Percentiles rank a stretch among this genome's conserved stretches.
phyloP scores from a whole-genome alignment of 495 filamentous ascomycete genomes.

The Penicillium silybi region DNA sequence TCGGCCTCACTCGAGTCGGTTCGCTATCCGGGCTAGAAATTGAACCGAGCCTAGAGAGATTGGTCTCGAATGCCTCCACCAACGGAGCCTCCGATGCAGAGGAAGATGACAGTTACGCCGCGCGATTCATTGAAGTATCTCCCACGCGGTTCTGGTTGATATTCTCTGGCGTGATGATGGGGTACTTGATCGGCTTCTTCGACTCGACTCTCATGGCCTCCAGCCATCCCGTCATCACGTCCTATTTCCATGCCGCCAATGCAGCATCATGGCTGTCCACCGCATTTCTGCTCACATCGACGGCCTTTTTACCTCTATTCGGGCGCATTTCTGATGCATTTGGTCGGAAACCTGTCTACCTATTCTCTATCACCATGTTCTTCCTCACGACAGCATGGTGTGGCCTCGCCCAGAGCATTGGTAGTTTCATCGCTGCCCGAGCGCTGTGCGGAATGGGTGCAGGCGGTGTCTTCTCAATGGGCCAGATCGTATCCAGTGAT shows the following conservation, averaged over 20 bases:
- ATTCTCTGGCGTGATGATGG: constrained; percentile 45
- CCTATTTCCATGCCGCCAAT: constrained; percentile 71
- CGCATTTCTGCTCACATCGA: constrained; percentile 72
- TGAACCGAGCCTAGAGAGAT: constrained; percentile 26
- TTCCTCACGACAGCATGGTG: constrained; percentile 68
- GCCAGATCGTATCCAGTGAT: constrained; percentile 69
- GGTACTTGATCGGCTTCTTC: constrained; percentile 57
- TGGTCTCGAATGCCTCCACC: constrained; percentile 13
- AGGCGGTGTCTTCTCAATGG: constrained; percentile 69
- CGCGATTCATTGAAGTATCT: constrained; percentile 44
- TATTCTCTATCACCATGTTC: constrained; percentile 61
- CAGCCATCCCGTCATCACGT: constrained; percentile 77
- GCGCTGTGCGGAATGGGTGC: constrained; percentile 73
- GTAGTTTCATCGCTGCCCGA: constrained; percentile 66
- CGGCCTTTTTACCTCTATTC: constrained; percentile 68
- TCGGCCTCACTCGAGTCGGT: constrained; percentile 24
- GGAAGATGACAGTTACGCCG: constrained; percentile 25
- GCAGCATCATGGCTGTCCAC: constrained; percentile 78
- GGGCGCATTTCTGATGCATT: constrained; percentile 69
- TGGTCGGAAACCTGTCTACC: constrained; percentile 65
- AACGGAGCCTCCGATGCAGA: constrained; percentile 2
- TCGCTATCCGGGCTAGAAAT: constrained; percentile 29
- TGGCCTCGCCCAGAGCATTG: constrained; percentile 64
- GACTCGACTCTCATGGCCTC: constrained; percentile 80
- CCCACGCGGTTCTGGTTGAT: constrained; percentile 50